These are phyloP conservation scores for Salvia miltiorrhiza DNA, from an alignment of 257 asterid genomes.

Conservation along the genomic window DNA sequence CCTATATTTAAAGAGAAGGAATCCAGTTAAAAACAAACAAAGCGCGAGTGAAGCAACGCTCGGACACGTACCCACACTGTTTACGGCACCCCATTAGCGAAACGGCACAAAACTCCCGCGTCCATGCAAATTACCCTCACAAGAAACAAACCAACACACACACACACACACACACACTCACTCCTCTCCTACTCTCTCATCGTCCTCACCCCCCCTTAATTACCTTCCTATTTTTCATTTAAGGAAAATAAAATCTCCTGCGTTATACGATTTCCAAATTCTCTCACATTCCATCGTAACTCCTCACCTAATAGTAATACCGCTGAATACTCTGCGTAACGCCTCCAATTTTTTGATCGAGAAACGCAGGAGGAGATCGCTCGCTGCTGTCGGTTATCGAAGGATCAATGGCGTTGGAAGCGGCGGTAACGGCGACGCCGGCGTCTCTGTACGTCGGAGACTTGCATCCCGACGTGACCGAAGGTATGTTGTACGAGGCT, in stretches of 20 bases:
- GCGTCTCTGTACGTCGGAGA: conserved; percentile 61
- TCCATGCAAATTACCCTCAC: conserved; percentile 54
- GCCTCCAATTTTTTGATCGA: conserved; percentile 11
- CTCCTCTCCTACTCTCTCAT: conserved; percentile 26
- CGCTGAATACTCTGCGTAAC: conserved; percentile 22
- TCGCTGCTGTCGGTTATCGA: background rate
- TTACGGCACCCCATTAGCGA: conserved; percentile 27
- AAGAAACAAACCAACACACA: background rate
- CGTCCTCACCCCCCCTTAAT: background rate
- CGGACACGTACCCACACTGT: background rate
- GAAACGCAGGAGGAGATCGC: background rate
- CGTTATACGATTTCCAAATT: conserved; percentile 2
- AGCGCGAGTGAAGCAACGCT: conserved; percentile 23
- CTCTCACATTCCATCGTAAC: conserved; percentile 6
- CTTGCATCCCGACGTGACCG: conserved; percentile 45
- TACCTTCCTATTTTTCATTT: background rate
- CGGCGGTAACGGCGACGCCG: conserved; percentile 23
- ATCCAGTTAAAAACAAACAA: background rate
- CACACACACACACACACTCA: conserved; percentile 20
- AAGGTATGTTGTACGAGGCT: conserved; percentile 33
- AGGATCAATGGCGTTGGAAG: conserved; percentile 36
- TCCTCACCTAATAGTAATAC: too few species aligned
- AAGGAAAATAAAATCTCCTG: conserved; percentile 6
- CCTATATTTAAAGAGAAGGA: background rate
- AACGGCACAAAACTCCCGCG: conserved; percentile 68